These are phyloP conservation scores for Colletotrichum lini DNA, from an alignment of 2,329 filamentous ascomycete genomes.

Conservation along the genomic window DNA sequence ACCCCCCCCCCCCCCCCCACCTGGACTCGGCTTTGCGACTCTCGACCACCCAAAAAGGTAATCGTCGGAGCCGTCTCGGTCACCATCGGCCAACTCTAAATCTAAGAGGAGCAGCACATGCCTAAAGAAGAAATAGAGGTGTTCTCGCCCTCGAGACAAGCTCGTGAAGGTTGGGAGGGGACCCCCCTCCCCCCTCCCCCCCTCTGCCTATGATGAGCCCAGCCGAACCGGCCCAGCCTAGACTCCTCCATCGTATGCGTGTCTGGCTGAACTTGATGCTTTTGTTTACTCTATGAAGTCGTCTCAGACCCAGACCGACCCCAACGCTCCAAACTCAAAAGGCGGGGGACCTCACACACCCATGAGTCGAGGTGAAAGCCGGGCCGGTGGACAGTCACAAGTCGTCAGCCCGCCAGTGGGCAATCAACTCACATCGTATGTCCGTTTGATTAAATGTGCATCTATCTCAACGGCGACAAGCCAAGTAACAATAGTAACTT, in stretches of 20 bases:
- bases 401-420: too few relatives aligned
- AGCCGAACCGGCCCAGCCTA: not conserved
- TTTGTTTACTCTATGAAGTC: not conserved
- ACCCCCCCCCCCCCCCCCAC: not conserved
- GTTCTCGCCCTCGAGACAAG: not conserved
- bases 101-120: not conserved
- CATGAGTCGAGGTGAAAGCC: too few relatives aligned
- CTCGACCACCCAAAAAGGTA: not conserved
- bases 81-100: not conserved
- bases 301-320: not conserved
- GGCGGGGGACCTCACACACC: too few relatives aligned
- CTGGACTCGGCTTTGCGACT: not conserved
- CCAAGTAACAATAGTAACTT: too few relatives aligned
- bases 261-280: not conserved
- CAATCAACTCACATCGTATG: too few relatives aligned
- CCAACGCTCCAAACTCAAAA: not conserved
- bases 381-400: too few relatives aligned
- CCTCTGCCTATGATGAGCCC: not conserved
- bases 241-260: not conserved
- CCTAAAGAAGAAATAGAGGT: conserved; percentile 1
- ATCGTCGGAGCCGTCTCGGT: conserved; percentile 1
- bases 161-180: not conserved
- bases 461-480: too few relatives aligned
- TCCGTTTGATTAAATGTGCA: too few relatives aligned
- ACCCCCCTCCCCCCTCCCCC: not conserved